A percentile compares a stretch with the other conserved stretches of the same genome.
Evolutionary conservation across 78 protist species (phyloP).

Genomic region (Protostelium mycophagum): DNA sequence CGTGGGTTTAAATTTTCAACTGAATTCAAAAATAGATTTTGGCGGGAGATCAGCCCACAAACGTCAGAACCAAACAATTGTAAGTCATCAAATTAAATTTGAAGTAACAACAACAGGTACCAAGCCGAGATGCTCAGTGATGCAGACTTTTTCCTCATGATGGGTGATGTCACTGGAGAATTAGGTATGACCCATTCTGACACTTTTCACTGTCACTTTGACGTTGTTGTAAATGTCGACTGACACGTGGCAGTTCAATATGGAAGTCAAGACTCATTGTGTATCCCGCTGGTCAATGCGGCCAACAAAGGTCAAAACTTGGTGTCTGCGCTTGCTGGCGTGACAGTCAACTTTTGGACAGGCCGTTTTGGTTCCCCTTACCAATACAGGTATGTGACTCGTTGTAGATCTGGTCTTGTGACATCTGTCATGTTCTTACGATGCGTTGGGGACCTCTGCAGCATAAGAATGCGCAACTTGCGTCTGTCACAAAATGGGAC

Average conservation of each 20-base stretch:
- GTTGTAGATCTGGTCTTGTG: background rate
- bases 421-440: too few relatives aligned
- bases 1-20: too few relatives aligned
- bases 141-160: background rate
- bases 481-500: too few relatives aligned
- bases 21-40: too few relatives aligned
- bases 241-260: conserved; percentile 19
- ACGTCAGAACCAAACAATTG: too few relatives aligned
- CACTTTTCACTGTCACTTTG: too few relatives aligned
- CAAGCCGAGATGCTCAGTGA: background rate
- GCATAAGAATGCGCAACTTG: too few relatives aligned
- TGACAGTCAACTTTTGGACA: conserved; percentile 39
- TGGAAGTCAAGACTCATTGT: conserved; percentile 21
- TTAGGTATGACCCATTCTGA: background rate
- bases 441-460: too few relatives aligned
- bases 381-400: conserved; percentile 12
- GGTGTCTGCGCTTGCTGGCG: conserved; percentile 10
- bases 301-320: conserved; percentile 10
- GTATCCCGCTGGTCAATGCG: conserved; percentile 21
- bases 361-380: conserved; percentile 17
- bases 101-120: background rate
- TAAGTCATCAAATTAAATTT: too few relatives aligned
- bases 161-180: background rate
- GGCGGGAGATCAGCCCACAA: too few relatives aligned
- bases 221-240: too few relatives aligned